These are phyloP conservation scores for Starmerella cellae DNA, from an alignment of 805 yeast species.

Conservation along the genomic window DNA sequence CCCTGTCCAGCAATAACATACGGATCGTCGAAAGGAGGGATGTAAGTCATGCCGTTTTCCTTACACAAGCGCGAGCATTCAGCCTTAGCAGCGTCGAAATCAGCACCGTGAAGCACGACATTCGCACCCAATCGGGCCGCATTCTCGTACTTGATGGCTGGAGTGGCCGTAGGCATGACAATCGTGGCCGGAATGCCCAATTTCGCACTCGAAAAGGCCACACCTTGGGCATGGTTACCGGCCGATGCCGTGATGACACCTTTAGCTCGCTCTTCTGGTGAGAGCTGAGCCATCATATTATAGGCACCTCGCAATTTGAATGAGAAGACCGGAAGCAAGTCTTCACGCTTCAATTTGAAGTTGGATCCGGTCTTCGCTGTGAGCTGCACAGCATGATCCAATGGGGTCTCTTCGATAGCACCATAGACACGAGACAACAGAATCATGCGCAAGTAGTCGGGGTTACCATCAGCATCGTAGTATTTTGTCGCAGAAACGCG, in stretches of 20 bases:
- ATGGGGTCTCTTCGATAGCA: conserved; percentile 81
- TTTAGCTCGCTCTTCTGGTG: conserved; percentile 42
- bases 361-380: conserved; percentile 65
- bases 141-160: conserved; percentile 82
- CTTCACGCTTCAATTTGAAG: conserved; percentile 78
- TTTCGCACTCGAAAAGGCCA: conserved; percentile 78
- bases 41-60: conserved; percentile 65
- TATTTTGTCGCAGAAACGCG: background rate
- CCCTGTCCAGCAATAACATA: conserved; percentile 98
- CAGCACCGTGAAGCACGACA: conserved; percentile 86
- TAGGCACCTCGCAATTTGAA: conserved; percentile 96
- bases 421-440: conserved; percentile 90
- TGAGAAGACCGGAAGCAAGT: conserved; percentile 83
- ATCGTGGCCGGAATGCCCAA: conserved; percentile 87
- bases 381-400: conserved; percentile 59
- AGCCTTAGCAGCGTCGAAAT: conserved; percentile 85
- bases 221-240: conserved; percentile 99
- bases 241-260: conserved; percentile 99
- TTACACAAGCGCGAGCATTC: conserved; percentile 66
- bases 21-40: conserved; percentile 99
- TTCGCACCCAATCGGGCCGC: conserved; percentile 88
- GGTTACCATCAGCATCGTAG: conserved; percentile 38
- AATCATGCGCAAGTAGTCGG: conserved; percentile 87
- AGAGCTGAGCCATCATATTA: conserved; percentile 83
- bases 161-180: conserved; percentile 96